These are phyloP conservation scores for Fraxinus baroniana DNA, from an alignment of 305 asterid genomes.

Conservation along the genomic window DNA sequence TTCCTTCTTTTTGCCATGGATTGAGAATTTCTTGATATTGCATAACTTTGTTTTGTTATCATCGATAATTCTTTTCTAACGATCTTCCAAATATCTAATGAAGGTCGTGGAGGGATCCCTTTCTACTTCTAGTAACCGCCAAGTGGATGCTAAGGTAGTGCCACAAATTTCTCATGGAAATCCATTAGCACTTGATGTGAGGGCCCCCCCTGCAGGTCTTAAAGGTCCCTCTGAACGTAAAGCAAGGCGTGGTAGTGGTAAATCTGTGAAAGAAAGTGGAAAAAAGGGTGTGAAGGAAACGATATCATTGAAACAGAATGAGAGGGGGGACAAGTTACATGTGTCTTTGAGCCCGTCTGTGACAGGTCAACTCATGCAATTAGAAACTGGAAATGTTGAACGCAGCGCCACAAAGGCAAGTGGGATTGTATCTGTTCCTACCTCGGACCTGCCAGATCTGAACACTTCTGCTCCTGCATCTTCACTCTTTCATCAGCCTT, in stretches of 20 bases:
- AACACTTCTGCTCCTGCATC: conserved; percentile 66
- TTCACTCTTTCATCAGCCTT: conserved; percentile 77
- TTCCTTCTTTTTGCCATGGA: conserved; percentile 24
- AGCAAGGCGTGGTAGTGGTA: conserved; percentile 67
- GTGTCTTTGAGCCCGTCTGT: conserved; percentile 47
- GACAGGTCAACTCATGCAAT: conserved; percentile 50
- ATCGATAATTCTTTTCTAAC: conserved; percentile 3
- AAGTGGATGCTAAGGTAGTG: conserved; percentile 33
- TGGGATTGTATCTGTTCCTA: conserved; percentile 52
- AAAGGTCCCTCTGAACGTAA: conserved; percentile 62
- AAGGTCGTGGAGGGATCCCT: conserved; percentile 57
- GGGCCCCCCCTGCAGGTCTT: conserved; percentile 41
- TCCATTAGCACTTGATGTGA: conserved; percentile 39
- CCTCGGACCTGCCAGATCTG: conserved; percentile 78
- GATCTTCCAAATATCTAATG: conserved; percentile 26
- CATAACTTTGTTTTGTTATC: conserved; percentile 6
- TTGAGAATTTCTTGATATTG: conserved; percentile 4
- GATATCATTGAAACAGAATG: conserved; percentile 48
- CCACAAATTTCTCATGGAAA: conserved; percentile 51
- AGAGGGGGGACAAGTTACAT: conserved; percentile 47
- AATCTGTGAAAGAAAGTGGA: conserved; percentile 62
- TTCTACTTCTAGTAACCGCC: conserved; percentile 46
- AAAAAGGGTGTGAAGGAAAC: conserved; percentile 63
- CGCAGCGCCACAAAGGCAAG: conserved; percentile 44
- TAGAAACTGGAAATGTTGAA: conserved; percentile 41